phyloP scores from a whole-genome alignment of 495 filamentous ascomycete species.

The Neurospora sublineolata region DNA sequence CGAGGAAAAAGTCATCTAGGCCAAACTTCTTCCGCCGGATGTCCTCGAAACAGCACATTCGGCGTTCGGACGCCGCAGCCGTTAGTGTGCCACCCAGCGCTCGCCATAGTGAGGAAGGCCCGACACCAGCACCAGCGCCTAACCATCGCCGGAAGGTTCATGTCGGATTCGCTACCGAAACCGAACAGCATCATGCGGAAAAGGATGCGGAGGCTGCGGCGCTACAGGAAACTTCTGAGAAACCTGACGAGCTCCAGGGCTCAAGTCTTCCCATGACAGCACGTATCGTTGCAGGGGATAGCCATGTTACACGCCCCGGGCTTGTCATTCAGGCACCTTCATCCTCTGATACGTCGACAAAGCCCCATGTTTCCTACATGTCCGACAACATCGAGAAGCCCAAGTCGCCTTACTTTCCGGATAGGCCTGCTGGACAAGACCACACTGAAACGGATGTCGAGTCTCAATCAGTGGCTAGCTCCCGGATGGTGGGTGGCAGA shows the following conservation, averaged over 20 bases:
- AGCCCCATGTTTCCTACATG: neutral
- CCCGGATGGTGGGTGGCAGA: constrained; percentile 13
- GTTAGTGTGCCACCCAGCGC: neutral
- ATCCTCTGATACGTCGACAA: neutral
- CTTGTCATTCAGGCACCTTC: neutral
- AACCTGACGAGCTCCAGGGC: neutral
- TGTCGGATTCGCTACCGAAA: constrained; percentile 43
- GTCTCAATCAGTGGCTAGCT: constrained; percentile 18
- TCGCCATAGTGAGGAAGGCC: neutral
- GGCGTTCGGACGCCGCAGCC: neutral
- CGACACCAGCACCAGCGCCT: constrained; percentile 7
- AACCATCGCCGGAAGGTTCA: constrained; percentile 17
- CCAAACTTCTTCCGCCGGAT: constrained; percentile 30
- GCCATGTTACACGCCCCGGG: neutral
- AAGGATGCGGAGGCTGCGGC: neutral
- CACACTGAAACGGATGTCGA: constrained; percentile 25
- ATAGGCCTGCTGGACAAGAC: neutral
- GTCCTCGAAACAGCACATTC: constrained; percentile 21
- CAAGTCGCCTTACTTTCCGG: neutral
- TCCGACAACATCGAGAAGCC: neutral
- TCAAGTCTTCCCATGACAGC: neutral
- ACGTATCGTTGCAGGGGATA: neutral
- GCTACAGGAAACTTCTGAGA: neutral
- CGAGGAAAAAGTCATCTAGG: constrained; percentile 26
- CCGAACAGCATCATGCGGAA: neutral